phyloP scores from a whole-genome alignment of 768 basidiomycete species.

The Mycena vulgaris region DNA sequence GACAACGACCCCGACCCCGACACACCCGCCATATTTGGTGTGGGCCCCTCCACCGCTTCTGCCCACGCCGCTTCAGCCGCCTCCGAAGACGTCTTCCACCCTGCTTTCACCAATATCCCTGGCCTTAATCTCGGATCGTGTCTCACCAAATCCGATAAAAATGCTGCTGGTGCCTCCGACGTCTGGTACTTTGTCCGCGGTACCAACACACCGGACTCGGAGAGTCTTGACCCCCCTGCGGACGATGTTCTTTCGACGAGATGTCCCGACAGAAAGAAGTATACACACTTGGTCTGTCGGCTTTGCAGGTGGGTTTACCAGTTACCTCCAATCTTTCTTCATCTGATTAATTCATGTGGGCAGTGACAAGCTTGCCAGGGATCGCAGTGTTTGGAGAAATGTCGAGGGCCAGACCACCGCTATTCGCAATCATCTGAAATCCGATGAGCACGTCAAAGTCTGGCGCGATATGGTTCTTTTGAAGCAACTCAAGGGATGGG shows the following conservation, averaged over 20 bases:
- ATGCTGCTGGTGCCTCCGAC: neutral
- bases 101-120: neutral
- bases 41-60: neutral
- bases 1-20: too few relatives aligned
- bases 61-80: neutral
- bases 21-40: neutral
- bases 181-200: neutral
- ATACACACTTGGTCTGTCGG: neutral
- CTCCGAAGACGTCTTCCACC: neutral
- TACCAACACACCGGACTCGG: neutral
- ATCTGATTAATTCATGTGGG: too few relatives aligned
- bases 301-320: neutral
- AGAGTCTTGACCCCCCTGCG: too few relatives aligned
- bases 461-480: neutral
- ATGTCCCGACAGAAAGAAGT: neutral
- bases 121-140: neutral
- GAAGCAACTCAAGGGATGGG: conserved; percentile 5
- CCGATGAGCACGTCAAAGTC: neutral
- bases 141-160: neutral
- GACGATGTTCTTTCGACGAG: neutral
- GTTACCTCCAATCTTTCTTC: too few relatives aligned
- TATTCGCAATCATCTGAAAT: conserved; percentile 4
- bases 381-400: neutral
- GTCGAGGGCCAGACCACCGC: neutral
- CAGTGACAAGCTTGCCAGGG: neutral